These are phyloP conservation scores for Tuber magnatum DNA, from an alignment of 495 filamentous ascomycete genomes.

Conservation along the genomic window DNA sequence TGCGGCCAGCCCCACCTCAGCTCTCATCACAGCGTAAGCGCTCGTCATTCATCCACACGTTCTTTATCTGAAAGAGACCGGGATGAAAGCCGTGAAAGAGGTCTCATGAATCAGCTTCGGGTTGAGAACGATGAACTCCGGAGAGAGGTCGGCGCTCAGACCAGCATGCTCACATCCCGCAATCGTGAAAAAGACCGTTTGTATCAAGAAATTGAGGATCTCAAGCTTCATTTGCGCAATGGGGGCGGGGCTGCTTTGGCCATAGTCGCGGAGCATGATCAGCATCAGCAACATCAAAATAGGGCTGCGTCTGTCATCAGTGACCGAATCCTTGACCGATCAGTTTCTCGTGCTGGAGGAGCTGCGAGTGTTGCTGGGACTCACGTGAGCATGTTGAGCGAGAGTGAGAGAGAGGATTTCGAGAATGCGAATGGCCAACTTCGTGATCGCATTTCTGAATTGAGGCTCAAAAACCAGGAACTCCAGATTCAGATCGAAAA, in stretches of 20 bases:
- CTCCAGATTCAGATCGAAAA: conserved; percentile 48
- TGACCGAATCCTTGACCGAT: conserved; percentile 87
- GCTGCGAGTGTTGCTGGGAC: conserved; percentile 45
- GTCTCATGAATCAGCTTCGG: conserved; percentile 56
- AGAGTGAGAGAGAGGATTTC: conserved; percentile 74
- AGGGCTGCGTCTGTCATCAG: conserved; percentile 27
- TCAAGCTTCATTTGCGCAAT: conserved; percentile 76
- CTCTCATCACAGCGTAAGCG: conserved; percentile 56
- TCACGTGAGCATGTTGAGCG: conserved; percentile 52
- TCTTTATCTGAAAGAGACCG: conserved; percentile 56
- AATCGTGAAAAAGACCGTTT: conserved; percentile 91
- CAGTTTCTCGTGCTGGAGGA: conserved; percentile 71
- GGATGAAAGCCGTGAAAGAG: conserved; percentile 49
- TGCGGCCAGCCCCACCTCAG: conserved; percentile 44
- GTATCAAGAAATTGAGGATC: conserved; percentile 93
- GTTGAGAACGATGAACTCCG: conserved; percentile 89
- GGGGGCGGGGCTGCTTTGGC: conserved; percentile 43
- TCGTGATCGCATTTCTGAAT: conserved; percentile 73
- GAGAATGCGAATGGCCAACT: conserved; percentile 75
- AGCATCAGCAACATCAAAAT: conserved; percentile 7
- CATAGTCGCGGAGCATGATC: conserved; percentile 11
- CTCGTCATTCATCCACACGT: conserved; percentile 56
- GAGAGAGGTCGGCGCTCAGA: conserved; percentile 88
- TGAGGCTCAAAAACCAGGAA: conserved; percentile 77
- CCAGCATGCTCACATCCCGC: conserved; percentile 92